Conservation (phyloP, 441 rosid genomes). For the Erodium moschatum region DNA sequence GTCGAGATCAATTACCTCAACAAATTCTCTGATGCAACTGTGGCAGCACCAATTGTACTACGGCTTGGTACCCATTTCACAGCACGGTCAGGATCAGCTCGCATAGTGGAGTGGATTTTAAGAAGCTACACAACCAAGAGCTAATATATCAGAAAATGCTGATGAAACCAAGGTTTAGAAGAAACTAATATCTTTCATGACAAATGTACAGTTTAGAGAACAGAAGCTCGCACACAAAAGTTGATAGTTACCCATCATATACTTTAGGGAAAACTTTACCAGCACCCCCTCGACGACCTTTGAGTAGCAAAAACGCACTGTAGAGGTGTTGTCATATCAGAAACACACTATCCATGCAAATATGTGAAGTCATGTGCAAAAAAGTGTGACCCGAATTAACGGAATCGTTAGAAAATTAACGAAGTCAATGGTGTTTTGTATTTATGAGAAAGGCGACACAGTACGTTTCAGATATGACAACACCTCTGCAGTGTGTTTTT, state of each 20-base stretch:
- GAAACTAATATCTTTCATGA: not conserved
- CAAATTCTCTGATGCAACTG: constrained; percentile 75
- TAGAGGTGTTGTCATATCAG: too few relatives aligned
- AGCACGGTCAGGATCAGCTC: constrained; percentile 57
- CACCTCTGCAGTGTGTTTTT: too few relatives aligned
- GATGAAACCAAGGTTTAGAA: not conserved
- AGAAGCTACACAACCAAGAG: constrained; percentile 47
- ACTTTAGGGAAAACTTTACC: too few relatives aligned
- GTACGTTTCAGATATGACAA: too few relatives aligned
- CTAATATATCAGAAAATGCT: constrained; percentile 11
- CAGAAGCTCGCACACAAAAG: not conserved
- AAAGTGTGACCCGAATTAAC: too few relatives aligned
- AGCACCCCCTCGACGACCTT: too few relatives aligned
- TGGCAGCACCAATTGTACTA: constrained; percentile 55
- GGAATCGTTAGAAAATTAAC: too few relatives aligned
- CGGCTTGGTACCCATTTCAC: constrained; percentile 67
- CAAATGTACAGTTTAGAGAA: not conserved
- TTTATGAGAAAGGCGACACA: too few relatives aligned
- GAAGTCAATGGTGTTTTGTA: too few relatives aligned
- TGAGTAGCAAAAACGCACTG: too few relatives aligned
- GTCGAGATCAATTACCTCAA: constrained; percentile 36
- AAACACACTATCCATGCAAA: too few relatives aligned
- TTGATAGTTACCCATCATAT: not conserved
- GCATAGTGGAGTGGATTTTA: constrained; percentile 89
- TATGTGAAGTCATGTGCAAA: too few relatives aligned